Conservation (phyloP, 441 rosid species). For the Pelargonium fulgidum region DNA sequence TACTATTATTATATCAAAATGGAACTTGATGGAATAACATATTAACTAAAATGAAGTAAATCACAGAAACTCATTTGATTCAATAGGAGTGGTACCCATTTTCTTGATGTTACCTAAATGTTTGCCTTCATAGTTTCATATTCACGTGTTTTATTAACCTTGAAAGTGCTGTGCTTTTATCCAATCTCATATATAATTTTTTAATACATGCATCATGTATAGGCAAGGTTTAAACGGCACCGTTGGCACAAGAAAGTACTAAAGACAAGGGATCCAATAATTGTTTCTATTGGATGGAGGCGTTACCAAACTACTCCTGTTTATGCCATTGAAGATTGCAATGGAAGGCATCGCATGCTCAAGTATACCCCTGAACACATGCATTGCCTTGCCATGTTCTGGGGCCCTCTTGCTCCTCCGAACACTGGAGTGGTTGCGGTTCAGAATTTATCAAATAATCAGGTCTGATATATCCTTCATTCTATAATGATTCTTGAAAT, state of each 20-base stretch:
- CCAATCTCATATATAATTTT: not conserved
- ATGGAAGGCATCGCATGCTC: constrained; percentile 89
- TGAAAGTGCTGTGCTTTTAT: not conserved
- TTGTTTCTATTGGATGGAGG: constrained; percentile 93
- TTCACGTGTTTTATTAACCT: not conserved
- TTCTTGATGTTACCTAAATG: not conserved
- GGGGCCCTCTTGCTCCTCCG: constrained; percentile 97
- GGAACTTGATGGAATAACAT: not conserved
- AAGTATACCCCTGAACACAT: constrained; percentile 92
- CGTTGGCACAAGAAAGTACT: constrained; percentile 87
- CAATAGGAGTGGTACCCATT: not conserved
- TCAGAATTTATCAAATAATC: constrained; percentile 65
- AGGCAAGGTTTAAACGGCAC: constrained; percentile 78
- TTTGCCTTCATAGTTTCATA: no score
- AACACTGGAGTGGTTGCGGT: constrained; percentile 76
- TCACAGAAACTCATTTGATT: not conserved
- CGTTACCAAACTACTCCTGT: constrained; percentile 81
- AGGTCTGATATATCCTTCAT: constrained; percentile 34
- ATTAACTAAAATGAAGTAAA: not conserved
- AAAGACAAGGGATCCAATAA: constrained; percentile 83
- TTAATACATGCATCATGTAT: constrained; percentile 20
- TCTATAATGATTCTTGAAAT: not conserved
- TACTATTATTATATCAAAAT: not conserved
- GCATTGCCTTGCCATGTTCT: constrained; percentile 91
- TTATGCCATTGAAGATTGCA: constrained; percentile 70